These are phyloP conservation scores for Megacollybia marginata DNA, from an alignment of 768 basidiomycete genomes.

Conservation along the genomic window DNA sequence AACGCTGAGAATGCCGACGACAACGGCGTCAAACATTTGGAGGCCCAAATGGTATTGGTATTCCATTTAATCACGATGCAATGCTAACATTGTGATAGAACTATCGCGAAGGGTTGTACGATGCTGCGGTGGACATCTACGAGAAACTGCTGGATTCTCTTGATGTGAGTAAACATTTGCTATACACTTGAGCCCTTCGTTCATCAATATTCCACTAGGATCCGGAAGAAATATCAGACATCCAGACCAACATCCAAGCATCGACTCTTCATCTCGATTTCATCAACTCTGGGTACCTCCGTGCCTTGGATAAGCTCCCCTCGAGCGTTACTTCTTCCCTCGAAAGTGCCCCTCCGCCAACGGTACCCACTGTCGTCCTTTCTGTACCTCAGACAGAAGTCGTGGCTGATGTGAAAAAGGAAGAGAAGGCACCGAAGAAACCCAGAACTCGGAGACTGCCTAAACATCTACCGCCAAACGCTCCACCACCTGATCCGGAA, in stretches of 20 bases:
- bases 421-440: slow-evolving; percentile 33
- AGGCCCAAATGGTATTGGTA: slow-evolving; percentile 76
- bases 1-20: slow-evolving; percentile 39
- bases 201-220: slow-evolving; percentile 35
- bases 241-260: slow-evolving; percentile 79
- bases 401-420: slow-evolving; percentile 15
- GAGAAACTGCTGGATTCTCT: slow-evolving; percentile 74
- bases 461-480: slow-evolving; percentile 68
- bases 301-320: slow-evolving; percentile 54
- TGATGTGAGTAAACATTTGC: slow-evolving; percentile 43
- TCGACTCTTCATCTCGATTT: slow-evolving; percentile 82
- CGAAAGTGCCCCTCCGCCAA: slow-evolving; percentile 57
- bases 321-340: slow-evolving; percentile 41
- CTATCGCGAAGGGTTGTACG: slow-evolving; percentile 74
- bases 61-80: slow-evolving; percentile 5
- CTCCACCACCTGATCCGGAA: slow-evolving; percentile 80
- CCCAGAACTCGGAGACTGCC: slow-evolving; percentile 64
- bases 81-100: slow-evolving; percentile 35
- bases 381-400: slow-evolving; percentile 23
- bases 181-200: neutral
- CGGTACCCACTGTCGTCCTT: slow-evolving; percentile 26
- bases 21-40: slow-evolving; percentile 68
- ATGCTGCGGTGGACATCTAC: slow-evolving; percentile 69
- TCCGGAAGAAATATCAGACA: slow-evolving; percentile 83
- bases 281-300: slow-evolving; percentile 62